These are phyloP conservation scores for Phytophthora macrochlamydospora DNA, from an alignment of 352 stramenopile species.

Conservation along the genomic window DNA sequence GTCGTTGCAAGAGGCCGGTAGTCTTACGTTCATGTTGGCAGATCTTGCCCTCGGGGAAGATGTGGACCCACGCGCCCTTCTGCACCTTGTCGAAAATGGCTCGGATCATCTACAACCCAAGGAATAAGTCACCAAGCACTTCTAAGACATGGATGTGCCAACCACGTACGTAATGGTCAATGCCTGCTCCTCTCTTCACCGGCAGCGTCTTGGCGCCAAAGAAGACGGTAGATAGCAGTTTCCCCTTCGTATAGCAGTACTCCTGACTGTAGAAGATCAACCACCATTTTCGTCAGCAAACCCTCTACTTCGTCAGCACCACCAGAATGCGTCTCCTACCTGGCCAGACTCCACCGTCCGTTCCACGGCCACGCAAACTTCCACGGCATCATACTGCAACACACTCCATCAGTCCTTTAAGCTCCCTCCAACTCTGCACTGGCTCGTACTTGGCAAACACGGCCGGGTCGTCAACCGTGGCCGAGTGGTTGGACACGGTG, in stretches of 20 bases:
- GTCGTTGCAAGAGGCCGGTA: background rate
- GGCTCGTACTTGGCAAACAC: constrained; percentile 62
- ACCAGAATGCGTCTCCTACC: constrained; percentile 36
- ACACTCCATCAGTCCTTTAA: constrained; percentile 5
- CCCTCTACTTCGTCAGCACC: constrained; percentile 5
- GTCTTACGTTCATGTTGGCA: constrained; percentile 60
- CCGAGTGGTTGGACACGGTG: constrained; percentile 87
- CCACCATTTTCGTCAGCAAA: background rate
- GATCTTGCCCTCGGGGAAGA: constrained; percentile 90
- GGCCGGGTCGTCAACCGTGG: constrained; percentile 80
- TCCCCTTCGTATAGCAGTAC: constrained; percentile 80
- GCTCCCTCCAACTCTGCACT: background rate
- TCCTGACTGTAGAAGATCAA: constrained; percentile 58
- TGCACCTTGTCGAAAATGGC: constrained; percentile 84
- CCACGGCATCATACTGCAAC: constrained; percentile 75
- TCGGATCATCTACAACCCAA: constrained; percentile 59
- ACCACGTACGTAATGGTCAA: constrained; percentile 65
- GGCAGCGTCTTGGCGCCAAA: constrained; percentile 76
- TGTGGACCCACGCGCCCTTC: constrained; percentile 82
- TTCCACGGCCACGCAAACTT: constrained; percentile 58
- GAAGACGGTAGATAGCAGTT: constrained; percentile 59
- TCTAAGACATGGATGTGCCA: background rate
- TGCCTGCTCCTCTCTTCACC: constrained; percentile 68
- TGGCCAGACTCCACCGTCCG: constrained; percentile 77
- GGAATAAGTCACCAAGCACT: background rate